Percentiles rank a stretch among this genome's conserved stretches.
Conservation (phyloP, 2,329 filamentous ascomycete genomes). For the Pseudogymnoascus sp. region DNA sequence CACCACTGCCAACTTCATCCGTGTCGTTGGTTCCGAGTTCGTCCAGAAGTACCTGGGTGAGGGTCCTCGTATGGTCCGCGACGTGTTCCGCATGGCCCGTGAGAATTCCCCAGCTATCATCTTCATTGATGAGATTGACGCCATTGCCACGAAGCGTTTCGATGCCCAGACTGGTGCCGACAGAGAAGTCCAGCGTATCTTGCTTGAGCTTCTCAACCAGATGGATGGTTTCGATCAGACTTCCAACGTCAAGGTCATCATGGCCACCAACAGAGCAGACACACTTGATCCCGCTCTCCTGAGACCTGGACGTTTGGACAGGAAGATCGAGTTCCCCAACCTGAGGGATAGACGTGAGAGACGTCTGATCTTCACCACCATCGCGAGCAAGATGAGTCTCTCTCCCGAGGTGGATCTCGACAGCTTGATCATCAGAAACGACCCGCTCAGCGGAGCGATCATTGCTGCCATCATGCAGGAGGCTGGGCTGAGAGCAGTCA, state of each 20-base stretch:
- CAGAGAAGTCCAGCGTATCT: constrained; percentile 94
- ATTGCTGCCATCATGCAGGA: constrained; percentile 99
- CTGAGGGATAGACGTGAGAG: constrained; percentile 89
- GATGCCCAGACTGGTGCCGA: constrained; percentile 97
- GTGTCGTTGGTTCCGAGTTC: constrained; percentile 95
- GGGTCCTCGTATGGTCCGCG: constrained; percentile 95
- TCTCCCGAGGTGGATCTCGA: constrained; percentile 95
- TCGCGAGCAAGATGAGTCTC: constrained; percentile 92
- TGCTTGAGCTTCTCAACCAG: constrained; percentile 94
- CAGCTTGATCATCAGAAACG: constrained; percentile 91
- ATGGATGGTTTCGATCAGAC: constrained; percentile 99
- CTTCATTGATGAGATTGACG: constrained; percentile 99
- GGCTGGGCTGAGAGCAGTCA: constrained; percentile 82
- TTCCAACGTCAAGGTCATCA: constrained; percentile 98
- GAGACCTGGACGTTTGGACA: constrained; percentile 86
- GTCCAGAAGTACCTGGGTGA: constrained; percentile 98
- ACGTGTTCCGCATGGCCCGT: constrained; percentile 97
- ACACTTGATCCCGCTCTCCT: constrained; percentile 92
- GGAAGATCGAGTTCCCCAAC: constrained; percentile 98
- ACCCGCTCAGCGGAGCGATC: constrained; percentile 87
- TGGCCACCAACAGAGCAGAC: constrained; percentile 98
- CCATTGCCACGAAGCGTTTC: constrained; percentile 97
- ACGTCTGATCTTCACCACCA: constrained; percentile 94
- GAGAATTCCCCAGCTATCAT: constrained; percentile 98
- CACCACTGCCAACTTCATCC: constrained; percentile 96